These are phyloP conservation scores for Lasiodiplodia sp. DNA, from an alignment of 2,329 filamentous ascomycete species.

Conservation along the genomic window DNA sequence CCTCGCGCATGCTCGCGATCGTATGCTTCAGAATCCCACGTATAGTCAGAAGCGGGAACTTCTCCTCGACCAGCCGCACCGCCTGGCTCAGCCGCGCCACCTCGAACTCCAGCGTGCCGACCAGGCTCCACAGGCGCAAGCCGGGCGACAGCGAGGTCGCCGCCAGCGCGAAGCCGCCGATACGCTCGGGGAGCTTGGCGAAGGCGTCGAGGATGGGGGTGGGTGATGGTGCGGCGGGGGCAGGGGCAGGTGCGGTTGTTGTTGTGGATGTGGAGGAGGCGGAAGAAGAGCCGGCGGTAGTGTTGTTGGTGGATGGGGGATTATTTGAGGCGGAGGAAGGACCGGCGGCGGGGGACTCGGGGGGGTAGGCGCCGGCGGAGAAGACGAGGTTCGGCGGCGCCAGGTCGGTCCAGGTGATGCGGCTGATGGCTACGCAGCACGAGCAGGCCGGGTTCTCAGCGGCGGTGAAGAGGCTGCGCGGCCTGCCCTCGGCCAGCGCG, in stretches of 20 bases:
- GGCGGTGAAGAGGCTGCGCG: background rate
- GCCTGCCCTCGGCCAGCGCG: background rate
- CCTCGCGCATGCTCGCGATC: background rate
- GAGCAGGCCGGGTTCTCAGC: background rate
- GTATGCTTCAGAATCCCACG: background rate
- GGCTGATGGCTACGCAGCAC: background rate
- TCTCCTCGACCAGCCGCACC: background rate
- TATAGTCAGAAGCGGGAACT: background rate
- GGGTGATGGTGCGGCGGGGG: background rate
- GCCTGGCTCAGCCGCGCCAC: background rate
- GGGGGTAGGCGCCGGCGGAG: background rate
- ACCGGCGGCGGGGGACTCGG: no score
- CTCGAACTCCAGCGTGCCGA: background rate
- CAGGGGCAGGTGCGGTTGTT: background rate
- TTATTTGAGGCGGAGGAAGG: background rate
- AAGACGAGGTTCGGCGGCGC: background rate
- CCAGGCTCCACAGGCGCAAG: background rate
- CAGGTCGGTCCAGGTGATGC: background rate
- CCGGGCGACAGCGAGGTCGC: no score
- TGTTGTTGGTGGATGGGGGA: background rate
- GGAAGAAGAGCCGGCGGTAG: background rate
- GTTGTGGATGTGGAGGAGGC: background rate
- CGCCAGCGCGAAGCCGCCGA: background rate
- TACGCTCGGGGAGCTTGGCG: background rate
- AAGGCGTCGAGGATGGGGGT: slow-evolving; percentile 1